These are phyloP conservation scores for Mycocentrospora acerina DNA, from an alignment of 2,329 filamentous ascomycete species.

Conservation along the genomic window DNA sequence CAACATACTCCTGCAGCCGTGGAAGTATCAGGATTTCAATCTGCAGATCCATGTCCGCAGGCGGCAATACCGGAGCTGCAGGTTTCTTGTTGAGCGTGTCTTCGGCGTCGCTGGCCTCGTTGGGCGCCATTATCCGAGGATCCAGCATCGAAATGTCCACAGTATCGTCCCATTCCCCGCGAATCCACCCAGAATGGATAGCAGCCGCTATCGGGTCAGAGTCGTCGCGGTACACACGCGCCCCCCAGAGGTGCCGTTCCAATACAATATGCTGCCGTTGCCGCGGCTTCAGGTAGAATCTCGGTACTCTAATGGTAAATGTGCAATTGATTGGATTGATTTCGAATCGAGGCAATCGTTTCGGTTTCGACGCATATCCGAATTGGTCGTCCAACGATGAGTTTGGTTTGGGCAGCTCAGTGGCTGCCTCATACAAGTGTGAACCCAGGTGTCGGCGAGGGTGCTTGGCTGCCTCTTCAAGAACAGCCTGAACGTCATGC, in stretches of 20 bases:
- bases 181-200: conserved; percentile 90
- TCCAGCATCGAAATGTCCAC: conserved; percentile 70
- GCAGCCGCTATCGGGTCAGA: conserved; percentile 90
- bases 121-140: conserved; percentile 51
- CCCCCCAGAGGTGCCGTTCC: conserved; percentile 84
- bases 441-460: conserved; percentile 82
- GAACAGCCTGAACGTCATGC: conserved; percentile 55
- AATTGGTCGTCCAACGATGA: conserved; percentile 54
- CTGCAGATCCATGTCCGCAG: conserved; percentile 74
- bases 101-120: conserved; percentile 46
- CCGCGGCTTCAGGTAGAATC: conserved; percentile 68
- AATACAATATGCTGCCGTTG: conserved; percentile 82
- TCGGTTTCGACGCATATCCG: conserved; percentile 62
- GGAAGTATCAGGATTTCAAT: conserved; percentile 85
- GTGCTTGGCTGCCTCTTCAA: conserved; percentile 69
- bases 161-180: conserved; percentile 81
- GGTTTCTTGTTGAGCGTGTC: conserved; percentile 44
- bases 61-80: conserved; percentile 62
- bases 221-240: conserved; percentile 93
- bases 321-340: conserved; percentile 81
- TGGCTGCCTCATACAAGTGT: conserved; percentile 72
- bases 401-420: conserved; percentile 52
- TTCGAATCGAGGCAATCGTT: conserved; percentile 73
- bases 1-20: conserved; percentile 72
- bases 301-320: conserved; percentile 82